Conservation (phyloP, 352 stramenopile species). For the Phytophthora foliorum region DNA sequence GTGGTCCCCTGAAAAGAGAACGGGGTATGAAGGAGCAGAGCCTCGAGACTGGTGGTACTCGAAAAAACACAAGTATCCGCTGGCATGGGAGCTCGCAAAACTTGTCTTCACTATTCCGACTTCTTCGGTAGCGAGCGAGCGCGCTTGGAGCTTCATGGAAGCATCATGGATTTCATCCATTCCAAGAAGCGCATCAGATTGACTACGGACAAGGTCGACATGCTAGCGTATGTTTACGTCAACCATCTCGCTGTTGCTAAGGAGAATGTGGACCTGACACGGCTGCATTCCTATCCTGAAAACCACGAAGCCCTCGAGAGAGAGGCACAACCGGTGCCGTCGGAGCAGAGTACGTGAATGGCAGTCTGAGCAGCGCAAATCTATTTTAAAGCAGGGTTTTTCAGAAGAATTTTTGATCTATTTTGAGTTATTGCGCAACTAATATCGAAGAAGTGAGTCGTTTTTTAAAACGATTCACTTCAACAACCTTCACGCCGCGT, state of each 20-base stretch:
- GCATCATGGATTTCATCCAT: constrained; percentile 7
- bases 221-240: background rate
- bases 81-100: background rate
- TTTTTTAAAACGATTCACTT: no score
- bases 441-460: no score
- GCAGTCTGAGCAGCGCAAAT: background rate
- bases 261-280: background rate
- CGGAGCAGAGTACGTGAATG: no score
- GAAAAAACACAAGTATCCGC: background rate
- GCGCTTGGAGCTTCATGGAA: no score
- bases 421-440: no score
- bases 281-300: background rate
- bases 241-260: background rate
- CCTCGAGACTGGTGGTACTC: background rate
- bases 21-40: background rate
- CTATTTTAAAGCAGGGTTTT: no score
- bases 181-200: background rate
- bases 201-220: background rate
- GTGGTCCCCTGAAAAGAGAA: background rate
- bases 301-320: background rate
- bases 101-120: no score
- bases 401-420: no score
- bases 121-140: no score
- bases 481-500: no score
- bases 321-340: no score